Conservation (phyloP, 116 monocot genomes). For the Papilionanthe hybrid region DNA sequence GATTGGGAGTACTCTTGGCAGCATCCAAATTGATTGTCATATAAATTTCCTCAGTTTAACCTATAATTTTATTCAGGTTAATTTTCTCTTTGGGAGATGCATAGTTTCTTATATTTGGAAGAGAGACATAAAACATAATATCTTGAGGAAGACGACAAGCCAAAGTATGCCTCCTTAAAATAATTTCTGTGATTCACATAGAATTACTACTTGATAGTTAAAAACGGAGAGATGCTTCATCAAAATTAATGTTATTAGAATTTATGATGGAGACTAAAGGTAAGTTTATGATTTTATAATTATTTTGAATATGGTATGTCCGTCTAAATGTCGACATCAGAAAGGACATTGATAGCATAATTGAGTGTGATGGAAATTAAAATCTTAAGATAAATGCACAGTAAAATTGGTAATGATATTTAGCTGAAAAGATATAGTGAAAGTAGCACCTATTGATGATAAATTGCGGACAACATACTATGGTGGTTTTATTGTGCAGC, state of each 20-base stretch:
- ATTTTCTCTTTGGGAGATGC: too few relatives aligned
- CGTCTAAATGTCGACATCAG: background rate
- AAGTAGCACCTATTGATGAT: background rate
- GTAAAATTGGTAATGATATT: background rate
- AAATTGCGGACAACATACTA: background rate
- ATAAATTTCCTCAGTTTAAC: too few relatives aligned
- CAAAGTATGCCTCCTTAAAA: too few relatives aligned
- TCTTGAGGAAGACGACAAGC: too few relatives aligned
- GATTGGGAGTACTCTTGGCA: too few relatives aligned
- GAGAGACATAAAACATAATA: too few relatives aligned
- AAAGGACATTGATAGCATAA: background rate
- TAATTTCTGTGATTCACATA: too few relatives aligned
- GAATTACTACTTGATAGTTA: too few relatives aligned
- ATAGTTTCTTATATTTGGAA: too few relatives aligned
- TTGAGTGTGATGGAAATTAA: background rate
- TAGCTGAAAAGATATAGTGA: background rate
- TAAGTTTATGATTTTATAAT: background rate
- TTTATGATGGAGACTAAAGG: background rate
- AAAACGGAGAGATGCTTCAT: too few relatives aligned
- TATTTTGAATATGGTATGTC: background rate
- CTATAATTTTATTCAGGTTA: too few relatives aligned
- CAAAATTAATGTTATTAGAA: background rate
- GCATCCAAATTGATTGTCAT: too few relatives aligned
- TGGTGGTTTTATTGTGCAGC: background rate
- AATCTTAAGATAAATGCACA: background rate